These are phyloP conservation scores for Eucalyptus caleyi DNA, from an alignment of 345 rosid species.

Conservation along the genomic window DNA sequence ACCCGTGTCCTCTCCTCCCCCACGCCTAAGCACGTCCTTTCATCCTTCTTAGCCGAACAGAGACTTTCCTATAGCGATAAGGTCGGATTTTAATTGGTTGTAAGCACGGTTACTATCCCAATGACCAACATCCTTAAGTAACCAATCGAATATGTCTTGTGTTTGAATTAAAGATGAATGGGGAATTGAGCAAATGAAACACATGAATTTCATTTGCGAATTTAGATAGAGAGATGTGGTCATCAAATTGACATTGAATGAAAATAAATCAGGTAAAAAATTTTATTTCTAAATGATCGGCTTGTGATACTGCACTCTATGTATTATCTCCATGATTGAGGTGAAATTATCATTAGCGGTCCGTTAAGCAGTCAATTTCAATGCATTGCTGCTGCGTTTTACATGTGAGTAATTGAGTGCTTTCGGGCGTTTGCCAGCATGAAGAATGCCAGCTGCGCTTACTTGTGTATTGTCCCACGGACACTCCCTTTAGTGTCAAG, in stretches of 20 bases:
- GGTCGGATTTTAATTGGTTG: not conserved
- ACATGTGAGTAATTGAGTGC: not conserved
- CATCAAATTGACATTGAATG: no score
- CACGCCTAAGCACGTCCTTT: not conserved
- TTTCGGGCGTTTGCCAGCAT: not conserved
- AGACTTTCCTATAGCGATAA: not conserved
- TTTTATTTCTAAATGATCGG: not conserved
- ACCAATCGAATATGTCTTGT: not conserved
- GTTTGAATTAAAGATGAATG: not conserved
- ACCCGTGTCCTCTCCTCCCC: not conserved
- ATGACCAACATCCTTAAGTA: not conserved
- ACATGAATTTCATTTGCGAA: fast-evolving
- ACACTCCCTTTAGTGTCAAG: not conserved
- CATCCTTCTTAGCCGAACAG: not conserved
- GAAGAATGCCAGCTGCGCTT: not conserved
- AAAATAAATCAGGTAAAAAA: no score
- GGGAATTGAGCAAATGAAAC: not conserved
- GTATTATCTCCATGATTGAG: not conserved
- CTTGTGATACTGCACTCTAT: not conserved
- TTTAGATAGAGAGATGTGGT: fast-evolving
- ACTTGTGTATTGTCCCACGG: not conserved
- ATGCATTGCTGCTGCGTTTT: not conserved
- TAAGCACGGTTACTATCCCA: not conserved
- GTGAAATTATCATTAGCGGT: not conserved
- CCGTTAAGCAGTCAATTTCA: not conserved